These are phyloP conservation scores for Candida dajiaensis DNA, from an alignment of 805 yeast genomes.

Conservation along the genomic window DNA sequence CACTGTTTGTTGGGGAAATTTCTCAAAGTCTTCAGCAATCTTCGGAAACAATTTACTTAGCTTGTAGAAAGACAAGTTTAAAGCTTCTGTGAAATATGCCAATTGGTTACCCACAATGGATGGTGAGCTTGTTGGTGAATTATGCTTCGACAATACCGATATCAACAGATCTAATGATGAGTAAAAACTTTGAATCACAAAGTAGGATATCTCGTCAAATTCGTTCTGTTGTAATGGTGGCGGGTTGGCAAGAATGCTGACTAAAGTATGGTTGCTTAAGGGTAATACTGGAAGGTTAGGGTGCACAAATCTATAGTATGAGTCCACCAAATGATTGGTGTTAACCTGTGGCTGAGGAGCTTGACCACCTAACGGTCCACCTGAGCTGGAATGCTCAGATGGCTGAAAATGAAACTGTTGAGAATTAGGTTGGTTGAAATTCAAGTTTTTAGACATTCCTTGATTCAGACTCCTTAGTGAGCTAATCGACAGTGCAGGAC, in stretches of 20 bases:
- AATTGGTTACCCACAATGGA: neutral
- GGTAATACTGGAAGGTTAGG: constrained; percentile 34
- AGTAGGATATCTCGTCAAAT: constrained; percentile 13
- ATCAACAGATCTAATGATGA: constrained; percentile 16
- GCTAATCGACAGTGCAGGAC: constrained; percentile 20
- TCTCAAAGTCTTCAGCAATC: constrained; percentile 5
- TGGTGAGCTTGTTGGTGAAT: constrained; percentile 3
- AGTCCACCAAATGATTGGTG: constrained; percentile 33
- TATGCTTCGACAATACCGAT: constrained; percentile 7
- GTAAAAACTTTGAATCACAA: constrained; percentile 15
- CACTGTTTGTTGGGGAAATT: constrained; percentile 10
- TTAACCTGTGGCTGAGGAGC: constrained; percentile 4
- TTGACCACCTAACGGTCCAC: neutral
- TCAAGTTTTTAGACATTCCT: constrained; percentile 9
- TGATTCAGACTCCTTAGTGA: constrained; percentile 16
- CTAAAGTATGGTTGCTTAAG: constrained; percentile 23
- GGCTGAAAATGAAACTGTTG: neutral
- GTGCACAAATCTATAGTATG: constrained; percentile 41
- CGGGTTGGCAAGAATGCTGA: constrained; percentile 14
- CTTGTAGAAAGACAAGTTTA: constrained; percentile 9
- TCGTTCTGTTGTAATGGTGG: constrained; percentile 14
- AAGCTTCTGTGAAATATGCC: constrained; percentile 8
- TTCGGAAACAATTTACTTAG: constrained; percentile 14
- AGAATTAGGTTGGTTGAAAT: constrained; percentile 1
- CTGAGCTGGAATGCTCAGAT: neutral